Conservation (phyloP, 352 stramenopile genomes). For the Globisporangium spinosum region DNA sequence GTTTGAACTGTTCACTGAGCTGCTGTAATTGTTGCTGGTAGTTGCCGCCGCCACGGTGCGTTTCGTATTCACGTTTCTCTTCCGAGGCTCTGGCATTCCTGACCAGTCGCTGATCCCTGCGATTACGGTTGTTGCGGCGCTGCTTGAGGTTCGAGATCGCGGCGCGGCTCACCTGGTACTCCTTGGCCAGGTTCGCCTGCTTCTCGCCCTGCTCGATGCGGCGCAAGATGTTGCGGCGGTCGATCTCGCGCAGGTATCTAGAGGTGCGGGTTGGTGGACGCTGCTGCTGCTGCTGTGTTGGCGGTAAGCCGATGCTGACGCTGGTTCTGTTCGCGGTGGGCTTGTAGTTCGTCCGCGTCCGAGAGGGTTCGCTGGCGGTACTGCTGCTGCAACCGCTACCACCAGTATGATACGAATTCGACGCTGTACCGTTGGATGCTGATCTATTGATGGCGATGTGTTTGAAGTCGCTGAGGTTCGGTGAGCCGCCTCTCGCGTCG, state of each 20-base stretch:
- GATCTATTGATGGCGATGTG: not conserved
- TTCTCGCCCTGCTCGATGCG: constrained; percentile 58
- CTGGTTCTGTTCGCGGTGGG: no score
- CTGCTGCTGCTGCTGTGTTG: not conserved
- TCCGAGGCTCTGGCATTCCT: no score
- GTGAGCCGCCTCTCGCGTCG: not conserved
- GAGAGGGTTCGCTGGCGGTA: no score
- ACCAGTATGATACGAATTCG: no score
- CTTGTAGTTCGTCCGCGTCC: not conserved
- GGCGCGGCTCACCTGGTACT: constrained; percentile 59
- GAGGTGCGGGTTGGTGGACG: constrained; percentile 14
- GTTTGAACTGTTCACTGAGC: no score
- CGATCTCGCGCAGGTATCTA: constrained; percentile 59
- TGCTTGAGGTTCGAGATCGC: constrained; percentile 73
- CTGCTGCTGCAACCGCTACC: not conserved
- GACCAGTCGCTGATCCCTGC: no score
- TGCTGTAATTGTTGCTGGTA: no score
- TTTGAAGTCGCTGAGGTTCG: not conserved
- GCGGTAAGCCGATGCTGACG: no score
- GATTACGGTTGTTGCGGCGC: constrained; percentile 25
- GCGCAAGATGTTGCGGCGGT: constrained; percentile 48
- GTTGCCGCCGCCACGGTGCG: no score
- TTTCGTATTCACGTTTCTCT: no score
- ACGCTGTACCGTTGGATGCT: not conserved
- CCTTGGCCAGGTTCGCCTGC: constrained; percentile 55